phyloP scores from a whole-genome alignment of 352 stramenopile genomes.

The Phytophthora hibernalis region DNA sequence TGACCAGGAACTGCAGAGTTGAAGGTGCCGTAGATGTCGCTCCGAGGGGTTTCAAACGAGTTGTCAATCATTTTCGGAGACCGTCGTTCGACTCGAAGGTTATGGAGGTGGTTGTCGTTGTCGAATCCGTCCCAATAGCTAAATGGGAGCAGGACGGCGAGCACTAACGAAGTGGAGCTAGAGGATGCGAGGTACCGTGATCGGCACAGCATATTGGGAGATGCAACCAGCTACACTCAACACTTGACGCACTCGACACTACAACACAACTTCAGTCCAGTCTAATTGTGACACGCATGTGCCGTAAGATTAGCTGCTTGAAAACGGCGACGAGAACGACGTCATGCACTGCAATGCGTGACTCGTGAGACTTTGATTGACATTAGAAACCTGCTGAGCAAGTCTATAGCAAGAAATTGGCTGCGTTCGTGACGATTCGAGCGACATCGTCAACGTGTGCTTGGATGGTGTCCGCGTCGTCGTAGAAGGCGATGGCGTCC shows the following conservation, averaged over 20 bases:
- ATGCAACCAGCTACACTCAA: conserved; percentile 14
- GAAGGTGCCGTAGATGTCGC: conserved; percentile 16
- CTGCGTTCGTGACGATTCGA: not conserved
- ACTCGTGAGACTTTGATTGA: not conserved
- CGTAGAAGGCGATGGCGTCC: conserved; percentile 38
- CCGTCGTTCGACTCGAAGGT: conserved; percentile 1
- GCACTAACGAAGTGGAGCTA: conserved; percentile 1
- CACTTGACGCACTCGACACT: conserved; percentile 20
- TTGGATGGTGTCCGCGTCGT: conserved; percentile 20
- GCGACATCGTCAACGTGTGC: not conserved
- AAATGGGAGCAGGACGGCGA: conserved; percentile 18
- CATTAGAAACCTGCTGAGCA: not conserved
- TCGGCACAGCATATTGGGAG: conserved; percentile 7
- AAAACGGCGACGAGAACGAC: not conserved
- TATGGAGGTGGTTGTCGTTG: conserved; percentile 6
- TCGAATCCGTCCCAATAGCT: conserved; percentile 17
- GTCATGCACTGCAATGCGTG: not conserved
- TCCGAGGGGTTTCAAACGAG: conserved; percentile 1
- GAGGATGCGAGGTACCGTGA: conserved; percentile 18
- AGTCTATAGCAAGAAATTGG: not conserved
- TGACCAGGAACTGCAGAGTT: not conserved
- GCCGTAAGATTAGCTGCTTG: conserved; percentile 10
- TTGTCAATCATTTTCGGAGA: conserved; percentile 17
- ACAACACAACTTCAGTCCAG: conserved; percentile 22
- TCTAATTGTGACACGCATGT: conserved; percentile 4